Base-by-base conservation (phyloP, 345 rosid species). In the Gossypium sturtianum region DNA sequence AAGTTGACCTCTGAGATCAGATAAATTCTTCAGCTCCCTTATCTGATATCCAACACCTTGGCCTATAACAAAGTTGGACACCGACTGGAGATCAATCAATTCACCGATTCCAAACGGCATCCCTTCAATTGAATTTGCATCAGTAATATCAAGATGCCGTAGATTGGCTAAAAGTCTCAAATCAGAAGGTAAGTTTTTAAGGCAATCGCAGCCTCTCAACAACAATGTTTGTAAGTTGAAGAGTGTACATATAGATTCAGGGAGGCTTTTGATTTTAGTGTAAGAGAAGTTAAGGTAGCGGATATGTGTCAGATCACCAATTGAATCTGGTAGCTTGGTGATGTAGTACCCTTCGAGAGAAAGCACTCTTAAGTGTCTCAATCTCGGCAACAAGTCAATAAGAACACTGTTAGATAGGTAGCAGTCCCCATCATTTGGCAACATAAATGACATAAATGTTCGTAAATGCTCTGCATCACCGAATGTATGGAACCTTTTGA, bases 21-120 rank as follows among this genome's bases (percentile, higher is more conserved):
- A 17, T 17, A 84, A 62, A 51, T 69, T 67, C 63, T 72, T 72
- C 72, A 84, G 23, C 27, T 69, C 75, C 49, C 79, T 81, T 41
- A 43, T 52, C 44, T 80, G 57, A 43, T 48, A 3, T 0, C 74
- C 51, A 12, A 73, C 73, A 2, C 54, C 34, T 9, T 78, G 45
- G 9, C 81, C 79, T 59, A 82, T 76, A 34, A 78, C 41, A 34
- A 74, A 82, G 41, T 76, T 68, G 7, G 80, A 52, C 45, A 80
- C 51, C 3, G 44, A 63, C 11, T 19, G 77, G 13, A 85, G 79
- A 72, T 64, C 45, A 13, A 34, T 74, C 11, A 82, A 51, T 2
- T 65, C 49, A 17, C 54, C 57, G 51, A 85, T 71, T 48, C 64
- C 67, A 0, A 22, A 3, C 0, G 83, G 86, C 77, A 83, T 80